Base-by-base conservation (phyloP, 495 filamentous ascomycete genomes). In the Trichocladium antarcticum region DNA sequence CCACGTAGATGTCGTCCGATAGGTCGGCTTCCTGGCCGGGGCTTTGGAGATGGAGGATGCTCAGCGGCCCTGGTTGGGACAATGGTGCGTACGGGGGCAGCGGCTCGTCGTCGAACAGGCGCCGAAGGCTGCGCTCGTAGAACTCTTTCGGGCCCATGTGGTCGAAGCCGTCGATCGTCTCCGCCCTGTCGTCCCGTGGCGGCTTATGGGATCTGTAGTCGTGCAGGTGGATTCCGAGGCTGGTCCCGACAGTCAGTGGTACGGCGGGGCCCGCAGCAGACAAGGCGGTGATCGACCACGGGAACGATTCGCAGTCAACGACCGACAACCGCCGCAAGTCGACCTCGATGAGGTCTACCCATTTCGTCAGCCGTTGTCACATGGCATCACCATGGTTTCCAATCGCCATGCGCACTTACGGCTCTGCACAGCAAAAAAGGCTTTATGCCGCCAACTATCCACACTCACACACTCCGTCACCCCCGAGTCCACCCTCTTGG, bases 161-260 rank as follows among this genome's bases (percentile, higher is more conserved):
- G 37, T 55, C 60, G 22, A 62, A 59, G 19, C 42, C 41, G 51
- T 70, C 72, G 50, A 70, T 58, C n/a, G 42, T 45, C 35, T 64
- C 66, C 38, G 44, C 42, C 16, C 41, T 40, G 39, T 60, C 58
- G 20, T 53, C 51, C 34, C 43, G 56, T 16, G 24, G 40, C 34
- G 47, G 42, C 9, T 52, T 53, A 49, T 63, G 54, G 21, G 67
- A 63, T 38, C 88, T 75, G 17, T 81, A 78, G 58, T 97, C 90
- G 57, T 95, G 79, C 21, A 96, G 79, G 57, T 96, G 87, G 7
- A 97, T 67, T 17, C 83, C 85, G 32, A 83, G 70, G 37, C 81
- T 85, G 6, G 89, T 95, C 1, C 89, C 90, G 12, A 97, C 76
- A 3, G 89, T 94, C 24, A 96, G 64, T 15, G 90, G 90, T 3